phyloP scores from a whole-genome alignment of 345 rosid species.

The Hypericum androsaemum region DNA sequence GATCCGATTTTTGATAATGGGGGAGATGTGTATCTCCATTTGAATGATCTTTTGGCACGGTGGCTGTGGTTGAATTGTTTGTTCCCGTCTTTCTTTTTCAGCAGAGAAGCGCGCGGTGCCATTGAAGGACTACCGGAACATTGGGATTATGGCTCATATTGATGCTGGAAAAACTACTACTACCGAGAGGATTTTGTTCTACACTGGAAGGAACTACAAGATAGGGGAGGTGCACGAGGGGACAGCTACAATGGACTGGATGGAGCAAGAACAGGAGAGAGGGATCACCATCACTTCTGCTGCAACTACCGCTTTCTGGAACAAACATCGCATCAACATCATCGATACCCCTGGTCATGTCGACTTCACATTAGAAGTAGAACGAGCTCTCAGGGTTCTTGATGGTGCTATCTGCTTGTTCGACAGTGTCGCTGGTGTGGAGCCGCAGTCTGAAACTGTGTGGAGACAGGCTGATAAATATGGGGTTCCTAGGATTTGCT shows the following conservation, averaged over 20 bases:
- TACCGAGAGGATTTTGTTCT: conserved; percentile 73
- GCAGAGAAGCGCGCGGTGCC: conserved; percentile 65
- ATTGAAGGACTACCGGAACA: conserved; percentile 74
- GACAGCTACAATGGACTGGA: conserved; percentile 99
- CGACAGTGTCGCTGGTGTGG: conserved; percentile 98
- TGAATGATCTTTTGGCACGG: no score
- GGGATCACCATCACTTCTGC: conserved; percentile 98
- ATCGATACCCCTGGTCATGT: conserved; percentile 97
- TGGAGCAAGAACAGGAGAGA: conserved; percentile 99
- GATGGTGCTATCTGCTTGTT: conserved; percentile 96
- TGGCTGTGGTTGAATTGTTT: no score
- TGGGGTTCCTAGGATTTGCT: conserved; percentile 95
- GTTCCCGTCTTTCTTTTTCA: no score
- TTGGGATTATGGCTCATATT: conserved; percentile 98
- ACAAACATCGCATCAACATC: conserved; percentile 88
- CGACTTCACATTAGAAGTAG: conserved; percentile 94
- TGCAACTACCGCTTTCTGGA: conserved; percentile 89
- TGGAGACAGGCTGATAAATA: conserved; percentile 99
- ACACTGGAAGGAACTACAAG: conserved; percentile 93
- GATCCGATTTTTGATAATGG: no score
- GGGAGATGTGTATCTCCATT: no score
- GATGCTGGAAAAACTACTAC: conserved; percentile 98
- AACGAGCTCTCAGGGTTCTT: conserved; percentile 87
- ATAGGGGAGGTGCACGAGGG: conserved; percentile 98
- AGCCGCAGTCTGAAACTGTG: conserved; percentile 97